Base-by-base conservation (phyloP, 2,329 filamentous ascomycete species). In the Pseudodiploospora longispora region DNA sequence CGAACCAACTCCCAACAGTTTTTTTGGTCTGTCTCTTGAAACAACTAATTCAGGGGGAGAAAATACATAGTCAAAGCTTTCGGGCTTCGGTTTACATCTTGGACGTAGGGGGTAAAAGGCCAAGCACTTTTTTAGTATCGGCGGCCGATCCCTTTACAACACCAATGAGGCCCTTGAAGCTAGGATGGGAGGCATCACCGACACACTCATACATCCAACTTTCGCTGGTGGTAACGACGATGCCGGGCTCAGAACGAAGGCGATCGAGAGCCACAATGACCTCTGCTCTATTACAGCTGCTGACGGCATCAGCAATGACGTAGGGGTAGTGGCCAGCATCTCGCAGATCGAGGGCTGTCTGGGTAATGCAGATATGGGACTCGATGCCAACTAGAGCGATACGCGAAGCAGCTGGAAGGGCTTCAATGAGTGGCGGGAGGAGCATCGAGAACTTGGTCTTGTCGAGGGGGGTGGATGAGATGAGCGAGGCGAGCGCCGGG, bases 381-480 rank as follows among this genome's bases (percentile, higher is more conserved):
- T 97, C 91, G 60, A 97, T 95, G 33, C 91, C 91, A 10, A 95
- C 83, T 50, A 97, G 80, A 44, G 87, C 83, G 42, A 88, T 76
- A 55, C 83, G 76, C 27, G 77, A 67, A 1, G 59, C 59, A 1
- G 64, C 55, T 1, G 58, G 49, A 19, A 66, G 54, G 38, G 55
- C 31, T 50, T 54, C 50, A 28, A 72, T 67, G 36, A 95, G 69
- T 34, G 82, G 72, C 0, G 87, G 84, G 2, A 85, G 80, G 61
- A 80, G 75, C 90, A 97, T 97, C 59, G 82, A 87, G 72, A 97
- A 97, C 41, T 78, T 75, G 5, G 87, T 91, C 70, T 97, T 97
- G 73, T 97, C 91, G 54, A 78, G 69, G 56, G 86, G 67, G 34
- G 67, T 47, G 2, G 78, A 76, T 46, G 71, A 57, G 43, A 83